Evolutionary conservation across 495 filamentous ascomycete species (phyloP).

Genomic region (Lophiotrema nucula): DNA sequence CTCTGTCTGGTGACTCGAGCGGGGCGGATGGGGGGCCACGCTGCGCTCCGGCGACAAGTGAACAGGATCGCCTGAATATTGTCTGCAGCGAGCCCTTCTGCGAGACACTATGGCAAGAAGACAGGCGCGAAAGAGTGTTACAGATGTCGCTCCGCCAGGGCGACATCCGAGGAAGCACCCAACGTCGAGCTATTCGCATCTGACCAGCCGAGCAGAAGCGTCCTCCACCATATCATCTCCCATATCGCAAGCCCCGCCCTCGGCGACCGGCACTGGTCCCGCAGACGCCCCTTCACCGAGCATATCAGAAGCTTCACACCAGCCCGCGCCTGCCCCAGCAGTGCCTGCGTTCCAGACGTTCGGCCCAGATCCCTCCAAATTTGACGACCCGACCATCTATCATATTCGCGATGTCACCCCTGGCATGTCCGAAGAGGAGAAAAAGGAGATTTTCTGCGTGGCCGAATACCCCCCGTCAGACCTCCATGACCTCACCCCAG

Average conservation of each 20-base stretch:
- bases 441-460: slow-evolving; percentile 82
- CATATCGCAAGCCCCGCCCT: slow-evolving; percentile 33
- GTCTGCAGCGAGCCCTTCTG: no score
- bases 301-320: slow-evolving; percentile 64
- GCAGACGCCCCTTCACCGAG: slow-evolving; percentile 50
- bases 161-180: no score
- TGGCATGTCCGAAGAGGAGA: slow-evolving; percentile 76
- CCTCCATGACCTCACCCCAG: slow-evolving; percentile 79
- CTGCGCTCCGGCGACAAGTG: no score
- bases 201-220: slow-evolving; percentile 20
- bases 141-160: no score
- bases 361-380: slow-evolving; percentile 86
- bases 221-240: slow-evolving; percentile 36
- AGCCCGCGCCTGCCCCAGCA: slow-evolving; percentile 73
- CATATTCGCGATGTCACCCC: slow-evolving; percentile 74
- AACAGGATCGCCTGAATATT: no score
- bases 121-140: no score
- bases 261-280: slow-evolving; percentile 27
- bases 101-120: no score
- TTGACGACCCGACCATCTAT: slow-evolving; percentile 91
- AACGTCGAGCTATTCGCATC: no score
- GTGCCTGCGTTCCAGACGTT: slow-evolving; percentile 78
- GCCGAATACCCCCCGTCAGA: slow-evolving; percentile 76
- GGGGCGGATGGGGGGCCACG: no score
- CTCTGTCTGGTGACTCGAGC: no score